Percentiles rank a stretch among this genome's conserved stretches.
Conservation (phyloP, 495 filamentous ascomycete genomes). For the Trichoderma reesei region DNA sequence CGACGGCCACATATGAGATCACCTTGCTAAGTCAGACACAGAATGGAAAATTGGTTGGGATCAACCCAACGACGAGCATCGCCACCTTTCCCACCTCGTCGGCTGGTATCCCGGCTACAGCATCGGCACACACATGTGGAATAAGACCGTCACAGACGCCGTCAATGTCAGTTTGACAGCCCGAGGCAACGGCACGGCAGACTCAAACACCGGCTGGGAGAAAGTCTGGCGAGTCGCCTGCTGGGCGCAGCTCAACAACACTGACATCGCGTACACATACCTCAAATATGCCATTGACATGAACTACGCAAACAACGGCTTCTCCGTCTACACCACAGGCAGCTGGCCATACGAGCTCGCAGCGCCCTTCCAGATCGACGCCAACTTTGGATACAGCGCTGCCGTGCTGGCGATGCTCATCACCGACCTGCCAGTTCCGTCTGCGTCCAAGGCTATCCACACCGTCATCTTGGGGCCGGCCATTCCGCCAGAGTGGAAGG, state of each 20-base stretch:
- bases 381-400: constrained; percentile 42
- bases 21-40: constrained; percentile 13
- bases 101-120: constrained; percentile 47
- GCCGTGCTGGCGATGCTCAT: constrained; percentile 39
- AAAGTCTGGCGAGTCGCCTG: constrained; percentile 47
- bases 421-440: constrained; percentile 21
- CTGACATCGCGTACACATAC: constrained; percentile 24
- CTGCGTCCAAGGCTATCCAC: not conserved
- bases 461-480: constrained; percentile 6
- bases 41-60: constrained; percentile 38
- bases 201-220: constrained; percentile 44
- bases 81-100: constrained; percentile 41
- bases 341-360: not conserved
- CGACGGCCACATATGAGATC: not conserved
- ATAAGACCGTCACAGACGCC: constrained; percentile 28
- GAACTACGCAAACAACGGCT: constrained; percentile 41
- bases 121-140: constrained; percentile 21
- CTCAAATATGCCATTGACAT: constrained; percentile 30
- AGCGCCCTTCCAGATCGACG: constrained; percentile 44
- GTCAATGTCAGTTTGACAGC: constrained; percentile 29
- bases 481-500: not conserved
- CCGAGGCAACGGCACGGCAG: constrained; percentile 22
- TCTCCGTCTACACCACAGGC: constrained; percentile 31
- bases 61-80: constrained; percentile 37
- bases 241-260: constrained; percentile 43